Evolutionary conservation across 441 rosid genomes (phyloP).

Genomic region (Dalechampia spathulata): DNA sequence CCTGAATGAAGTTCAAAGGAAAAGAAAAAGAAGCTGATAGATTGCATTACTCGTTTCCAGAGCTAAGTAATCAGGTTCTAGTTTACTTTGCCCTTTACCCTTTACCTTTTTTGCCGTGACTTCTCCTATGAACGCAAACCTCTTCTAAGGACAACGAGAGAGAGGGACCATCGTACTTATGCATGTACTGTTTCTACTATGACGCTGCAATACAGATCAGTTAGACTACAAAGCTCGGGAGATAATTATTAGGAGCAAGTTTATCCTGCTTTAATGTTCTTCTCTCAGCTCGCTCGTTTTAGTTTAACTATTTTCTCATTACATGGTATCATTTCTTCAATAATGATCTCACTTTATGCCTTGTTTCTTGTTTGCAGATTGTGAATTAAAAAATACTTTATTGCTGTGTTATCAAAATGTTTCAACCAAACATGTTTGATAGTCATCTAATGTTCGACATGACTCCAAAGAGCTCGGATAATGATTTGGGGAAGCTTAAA

Average conservation of each 20-base stretch:
- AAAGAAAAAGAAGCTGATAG: neutral
- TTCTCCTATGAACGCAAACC: no score
- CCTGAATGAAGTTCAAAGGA: conserved; percentile 12
- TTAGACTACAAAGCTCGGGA: neutral
- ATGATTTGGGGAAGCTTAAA: conserved; percentile 49
- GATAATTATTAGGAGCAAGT: neutral
- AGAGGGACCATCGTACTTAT: no score
- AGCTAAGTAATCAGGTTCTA: conserved; percentile 11
- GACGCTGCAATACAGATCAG: neutral
- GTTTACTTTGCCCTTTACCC: no score
- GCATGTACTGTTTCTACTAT: neutral
- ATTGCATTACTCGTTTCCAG: neutral
- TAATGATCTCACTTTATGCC: neutral
- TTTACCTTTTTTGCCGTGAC: no score
- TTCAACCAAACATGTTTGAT: conserved; percentile 72
- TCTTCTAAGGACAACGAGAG: no score
- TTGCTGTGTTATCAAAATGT: conserved; percentile 28
- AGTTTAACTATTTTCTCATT: neutral
- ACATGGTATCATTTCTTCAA: neutral
- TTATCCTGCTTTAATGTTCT: neutral
- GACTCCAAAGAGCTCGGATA: conserved; percentile 56
- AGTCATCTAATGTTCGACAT: conserved; percentile 59
- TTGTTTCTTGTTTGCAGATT: neutral
- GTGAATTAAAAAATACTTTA: neutral
- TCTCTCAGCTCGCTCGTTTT: no score